Conservation (phyloP, 805 yeast species). For the Lachancea quebecensis region DNA sequence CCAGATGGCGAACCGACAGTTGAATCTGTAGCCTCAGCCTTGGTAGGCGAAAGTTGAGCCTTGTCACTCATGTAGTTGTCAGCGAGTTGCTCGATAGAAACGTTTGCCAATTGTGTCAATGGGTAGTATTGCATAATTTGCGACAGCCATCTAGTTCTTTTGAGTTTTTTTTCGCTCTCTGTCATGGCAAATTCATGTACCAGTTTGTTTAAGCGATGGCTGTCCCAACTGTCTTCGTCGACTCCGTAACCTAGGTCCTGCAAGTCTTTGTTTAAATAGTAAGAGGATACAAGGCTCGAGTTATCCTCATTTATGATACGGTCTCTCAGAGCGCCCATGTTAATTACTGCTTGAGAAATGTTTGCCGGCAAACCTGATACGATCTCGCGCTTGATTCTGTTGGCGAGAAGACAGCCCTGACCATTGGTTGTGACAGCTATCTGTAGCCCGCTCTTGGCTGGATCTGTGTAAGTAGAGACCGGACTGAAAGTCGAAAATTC, state of each 20-base stretch:
- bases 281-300: slow-evolving; percentile 6
- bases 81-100: slow-evolving; percentile 42
- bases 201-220: slow-evolving; percentile 51
- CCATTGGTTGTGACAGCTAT: slow-evolving; percentile 81
- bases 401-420: slow-evolving; percentile 82
- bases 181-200: slow-evolving; percentile 54
- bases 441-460: slow-evolving; percentile 54
- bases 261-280: slow-evolving; percentile 9
- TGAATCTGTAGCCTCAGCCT: neutral
- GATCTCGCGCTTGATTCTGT: slow-evolving; percentile 69
- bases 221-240: slow-evolving; percentile 66
- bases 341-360: slow-evolving; percentile 59
- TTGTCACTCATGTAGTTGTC: slow-evolving; percentile 1
- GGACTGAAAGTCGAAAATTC: slow-evolving; percentile 69
- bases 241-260: slow-evolving; percentile 35
- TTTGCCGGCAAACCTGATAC: slow-evolving; percentile 58
- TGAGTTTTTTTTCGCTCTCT: slow-evolving; percentile 43
- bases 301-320: slow-evolving; percentile 48
- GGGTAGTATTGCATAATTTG: slow-evolving; percentile 92
- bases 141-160: slow-evolving; percentile 75
- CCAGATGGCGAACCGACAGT: neutral
- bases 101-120: slow-evolving; percentile 48
- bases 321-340: slow-evolving; percentile 60
- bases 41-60: neutral
- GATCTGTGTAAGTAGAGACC: slow-evolving; percentile 62